phyloP scores from a whole-genome alignment of 352 stramenopile species.

The Pythium biforme region DNA sequence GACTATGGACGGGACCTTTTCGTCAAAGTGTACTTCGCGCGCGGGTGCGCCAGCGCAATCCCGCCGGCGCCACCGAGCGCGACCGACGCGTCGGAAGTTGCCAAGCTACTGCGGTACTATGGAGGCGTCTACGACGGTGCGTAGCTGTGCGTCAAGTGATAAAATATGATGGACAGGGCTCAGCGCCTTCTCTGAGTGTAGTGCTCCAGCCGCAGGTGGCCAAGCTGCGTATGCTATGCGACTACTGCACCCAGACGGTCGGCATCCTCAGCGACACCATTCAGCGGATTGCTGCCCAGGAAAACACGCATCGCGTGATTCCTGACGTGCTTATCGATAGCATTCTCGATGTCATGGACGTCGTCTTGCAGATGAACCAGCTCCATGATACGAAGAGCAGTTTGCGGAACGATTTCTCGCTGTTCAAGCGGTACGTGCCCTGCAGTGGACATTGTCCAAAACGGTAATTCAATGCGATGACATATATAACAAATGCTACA shows the following conservation, averaged over 20 bases:
- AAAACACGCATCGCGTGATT: slow-evolving; percentile 61
- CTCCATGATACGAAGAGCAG: slow-evolving; percentile 68
- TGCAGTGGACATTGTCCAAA: too few relatives aligned
- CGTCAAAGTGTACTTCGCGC: slow-evolving; percentile 50
- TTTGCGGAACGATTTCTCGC: slow-evolving; percentile 70
- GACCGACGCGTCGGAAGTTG: slow-evolving; percentile 26
- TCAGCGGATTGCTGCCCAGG: slow-evolving; percentile 60
- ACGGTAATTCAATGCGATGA: too few relatives aligned
- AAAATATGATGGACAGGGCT: background rate
- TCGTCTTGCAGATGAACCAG: slow-evolving; percentile 62
- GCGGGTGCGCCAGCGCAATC: slow-evolving; percentile 57
- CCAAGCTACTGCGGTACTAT: slow-evolving; percentile 42
- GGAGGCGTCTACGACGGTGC: slow-evolving; percentile 47
- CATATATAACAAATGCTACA: too few relatives aligned
- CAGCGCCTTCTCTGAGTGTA: too few relatives aligned
- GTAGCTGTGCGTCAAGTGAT: background rate
- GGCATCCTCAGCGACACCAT: slow-evolving; percentile 71
- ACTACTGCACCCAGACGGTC: slow-evolving; percentile 57
- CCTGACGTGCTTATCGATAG: slow-evolving; percentile 59
- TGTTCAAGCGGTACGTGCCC: slow-evolving; percentile 57
- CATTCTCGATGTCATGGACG: slow-evolving; percentile 60
- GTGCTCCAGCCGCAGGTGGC: slow-evolving; percentile 62
- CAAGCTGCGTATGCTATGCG: slow-evolving; percentile 51
- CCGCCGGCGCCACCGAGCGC: slow-evolving; percentile 24
- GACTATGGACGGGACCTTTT: slow-evolving; percentile 38